phyloP scores from a whole-genome alignment of 805 yeast genomes.

The Candida khao-thaluensis region DNA sequence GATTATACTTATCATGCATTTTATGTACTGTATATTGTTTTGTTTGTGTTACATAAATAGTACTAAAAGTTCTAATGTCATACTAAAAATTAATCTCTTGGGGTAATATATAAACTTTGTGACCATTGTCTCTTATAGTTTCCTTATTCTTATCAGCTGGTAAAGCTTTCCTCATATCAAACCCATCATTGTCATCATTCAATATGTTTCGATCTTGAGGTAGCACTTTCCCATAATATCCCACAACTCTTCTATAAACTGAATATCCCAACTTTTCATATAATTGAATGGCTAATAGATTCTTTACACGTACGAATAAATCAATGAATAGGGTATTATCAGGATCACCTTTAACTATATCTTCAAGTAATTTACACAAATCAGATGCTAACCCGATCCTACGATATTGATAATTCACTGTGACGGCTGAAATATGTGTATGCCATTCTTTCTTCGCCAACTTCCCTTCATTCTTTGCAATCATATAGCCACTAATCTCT shows the following conservation, averaged over 20 bases:
- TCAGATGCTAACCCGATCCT: conserved; percentile 83
- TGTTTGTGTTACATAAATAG: too few relatives aligned
- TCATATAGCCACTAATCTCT: conserved; percentile 69
- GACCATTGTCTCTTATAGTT: conserved; percentile 61
- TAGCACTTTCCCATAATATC: conserved; percentile 68
- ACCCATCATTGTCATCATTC: conserved; percentile 79
- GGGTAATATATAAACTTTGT: conserved; percentile 59
- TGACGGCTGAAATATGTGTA: conserved; percentile 94
- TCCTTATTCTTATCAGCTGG: conserved; percentile 53
- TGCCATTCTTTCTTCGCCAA: conserved; percentile 77
- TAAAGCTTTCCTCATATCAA: conserved; percentile 75
- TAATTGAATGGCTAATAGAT: conserved; percentile 71
- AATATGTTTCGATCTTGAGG: conserved; percentile 47
- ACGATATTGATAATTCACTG: conserved; percentile 79
- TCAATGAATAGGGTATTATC: conserved; percentile 84
- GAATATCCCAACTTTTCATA: conserved; percentile 86
- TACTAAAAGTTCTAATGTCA: too few relatives aligned
- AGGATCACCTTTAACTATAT: conserved; percentile 67
- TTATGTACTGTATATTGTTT: too few relatives aligned
- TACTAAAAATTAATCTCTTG: conserved; percentile 58
- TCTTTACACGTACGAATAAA: conserved; percentile 86
- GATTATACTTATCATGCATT: too few relatives aligned
- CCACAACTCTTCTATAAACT: conserved; percentile 82
- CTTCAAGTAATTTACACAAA: conserved; percentile 71
- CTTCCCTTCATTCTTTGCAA: conserved; percentile 94